Base-by-base conservation (phyloP, 139 green algal species). In the Chlamydomonas schloesseri region DNA sequence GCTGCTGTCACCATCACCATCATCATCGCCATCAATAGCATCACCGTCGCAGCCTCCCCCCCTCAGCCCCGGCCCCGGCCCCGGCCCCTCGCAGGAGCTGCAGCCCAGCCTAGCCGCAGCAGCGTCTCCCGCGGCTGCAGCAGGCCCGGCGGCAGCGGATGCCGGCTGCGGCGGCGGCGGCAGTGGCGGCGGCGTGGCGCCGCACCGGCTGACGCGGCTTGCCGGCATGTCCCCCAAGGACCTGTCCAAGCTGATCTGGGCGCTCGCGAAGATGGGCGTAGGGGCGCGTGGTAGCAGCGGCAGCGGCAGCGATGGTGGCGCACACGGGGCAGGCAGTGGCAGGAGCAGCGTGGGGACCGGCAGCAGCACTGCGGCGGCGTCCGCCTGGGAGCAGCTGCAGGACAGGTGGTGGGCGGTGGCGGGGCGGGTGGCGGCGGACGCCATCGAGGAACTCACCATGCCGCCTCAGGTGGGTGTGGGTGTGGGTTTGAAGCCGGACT, bases 241-340 rank as follows among this genome's bases (percentile, higher is more conserved):
- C 46, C 17, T 84, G 0, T 58, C 57, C 53, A 84, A 74, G n/a
- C n/a, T 84, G 18, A 64, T 64, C 17, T 84, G 77, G 77, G 62
- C 77, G 37, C 8, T 65, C 28, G 77, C 77, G 28, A 84, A 84
- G 42, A 29, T 84, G 33, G 37, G 62, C 5, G n/a, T 82, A 0
- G 21, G 75, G 34, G 23, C 57, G 36, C 5, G 69, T 14, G 14
- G 34, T 13, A 31, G 69, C 36, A 20, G 36, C 20, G 34, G 34
- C 18, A 46, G 58, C 31, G 23, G 53, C 57, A 28, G 58, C 18
- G 6, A 29, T 20, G 58, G 20, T 6, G 58, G 20, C 58, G 20
- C 17, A 29, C 11, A 20, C 58, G 28, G 15, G 58, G 58, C 23
- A 5, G 20, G 58, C 58, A 65, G 58, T 6, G 28, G 20, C 18